Evolutionary conservation across 768 basidiomycete species (phyloP).

Genomic region (Boletus subcaerulescens): DNA sequence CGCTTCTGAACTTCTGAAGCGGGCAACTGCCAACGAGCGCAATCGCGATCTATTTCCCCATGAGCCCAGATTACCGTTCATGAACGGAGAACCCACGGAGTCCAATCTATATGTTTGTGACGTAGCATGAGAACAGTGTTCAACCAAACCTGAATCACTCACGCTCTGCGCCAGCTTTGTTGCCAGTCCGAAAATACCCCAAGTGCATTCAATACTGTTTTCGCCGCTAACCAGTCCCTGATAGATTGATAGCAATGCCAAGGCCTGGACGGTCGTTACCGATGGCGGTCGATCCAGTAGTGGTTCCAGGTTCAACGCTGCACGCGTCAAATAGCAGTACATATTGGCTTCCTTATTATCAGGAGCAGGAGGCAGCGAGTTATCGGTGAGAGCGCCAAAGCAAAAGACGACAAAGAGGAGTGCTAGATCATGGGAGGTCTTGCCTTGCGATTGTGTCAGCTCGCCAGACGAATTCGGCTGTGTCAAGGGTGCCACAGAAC

Average conservation of each 20-base stretch:
- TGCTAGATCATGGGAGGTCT: slow-evolving; percentile 58
- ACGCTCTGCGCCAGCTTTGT: slow-evolving; percentile 69
- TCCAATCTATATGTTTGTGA: slow-evolving; percentile 47
- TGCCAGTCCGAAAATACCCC: slow-evolving; percentile 63
- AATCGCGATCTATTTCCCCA: slow-evolving; percentile 58
- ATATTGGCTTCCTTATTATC: slow-evolving; percentile 51
- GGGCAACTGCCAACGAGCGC: slow-evolving; percentile 63
- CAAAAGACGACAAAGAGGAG: slow-evolving; percentile 61
- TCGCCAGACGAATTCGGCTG: slow-evolving; percentile 2
- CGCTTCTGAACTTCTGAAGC: slow-evolving; percentile 68
- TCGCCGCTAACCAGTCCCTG: slow-evolving; percentile 66
- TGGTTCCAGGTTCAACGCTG: slow-evolving; percentile 63
- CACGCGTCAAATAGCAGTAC: slow-evolving; percentile 60
- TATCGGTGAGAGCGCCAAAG: slow-evolving; percentile 59
- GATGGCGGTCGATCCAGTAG: slow-evolving; percentile 68
- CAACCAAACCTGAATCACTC: slow-evolving; percentile 27
- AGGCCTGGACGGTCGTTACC: slow-evolving; percentile 65
- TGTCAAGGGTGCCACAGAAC: slow-evolving; percentile 24
- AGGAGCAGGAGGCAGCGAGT: slow-evolving; percentile 47
- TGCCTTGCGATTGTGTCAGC: slow-evolving; percentile 13
- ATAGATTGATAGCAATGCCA: slow-evolving; percentile 68
- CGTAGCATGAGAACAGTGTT: background rate
- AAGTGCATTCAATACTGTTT: slow-evolving; percentile 67
- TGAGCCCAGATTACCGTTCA: slow-evolving; percentile 13
- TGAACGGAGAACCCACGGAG: slow-evolving; percentile 48